A percentile compares a stretch with the other conserved stretches of the same genome.
Conservation (phyloP, 2,329 filamentous ascomycete species). For the Fusarium piperis region DNA sequence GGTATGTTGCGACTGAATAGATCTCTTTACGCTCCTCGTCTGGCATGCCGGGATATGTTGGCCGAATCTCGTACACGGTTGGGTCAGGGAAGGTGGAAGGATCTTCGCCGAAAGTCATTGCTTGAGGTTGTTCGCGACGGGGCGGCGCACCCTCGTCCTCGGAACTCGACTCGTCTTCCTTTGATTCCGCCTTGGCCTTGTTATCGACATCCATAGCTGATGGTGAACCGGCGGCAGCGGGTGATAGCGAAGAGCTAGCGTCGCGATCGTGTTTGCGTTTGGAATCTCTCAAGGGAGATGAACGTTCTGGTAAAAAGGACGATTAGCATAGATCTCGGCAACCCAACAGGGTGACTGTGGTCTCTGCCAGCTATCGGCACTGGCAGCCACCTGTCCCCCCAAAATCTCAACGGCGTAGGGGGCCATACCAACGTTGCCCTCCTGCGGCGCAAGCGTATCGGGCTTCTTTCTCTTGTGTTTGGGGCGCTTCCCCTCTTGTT, state of each 20-base stretch:
- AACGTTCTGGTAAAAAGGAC: constrained; percentile 54
- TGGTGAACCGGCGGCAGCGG: constrained; percentile 61
- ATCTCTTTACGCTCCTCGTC: constrained; percentile 89
- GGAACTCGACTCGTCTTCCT: constrained; percentile 61
- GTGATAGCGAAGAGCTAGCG: constrained; percentile 69
- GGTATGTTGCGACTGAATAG: constrained; percentile 87
- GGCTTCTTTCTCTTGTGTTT: constrained; percentile 86
- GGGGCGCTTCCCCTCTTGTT: constrained; percentile 63
- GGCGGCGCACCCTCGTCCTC: constrained; percentile 70
- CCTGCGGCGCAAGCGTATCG: constrained; percentile 66
- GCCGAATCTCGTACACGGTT: constrained; percentile 91
- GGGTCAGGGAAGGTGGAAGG: constrained; percentile 91
- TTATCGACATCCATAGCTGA: constrained; percentile 69
- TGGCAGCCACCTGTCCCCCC: not conserved
- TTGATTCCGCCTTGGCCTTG: constrained; percentile 53
- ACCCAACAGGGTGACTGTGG: not conserved
- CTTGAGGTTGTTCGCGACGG: constrained; percentile 74
- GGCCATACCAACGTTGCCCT: constrained; percentile 44
- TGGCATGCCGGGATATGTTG: constrained; percentile 77
- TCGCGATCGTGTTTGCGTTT: constrained; percentile 64
- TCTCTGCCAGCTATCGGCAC: constrained; percentile 11
- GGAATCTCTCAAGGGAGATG: constrained; percentile 62
- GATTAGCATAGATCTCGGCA: constrained; percentile 18
- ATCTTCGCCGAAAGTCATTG: constrained; percentile 91
- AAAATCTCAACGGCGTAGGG: not conserved